Evolutionary conservation across 1,284 basidiomycete genomes (phyloP).

Genomic region (Trichosporon sp.): DNA sequence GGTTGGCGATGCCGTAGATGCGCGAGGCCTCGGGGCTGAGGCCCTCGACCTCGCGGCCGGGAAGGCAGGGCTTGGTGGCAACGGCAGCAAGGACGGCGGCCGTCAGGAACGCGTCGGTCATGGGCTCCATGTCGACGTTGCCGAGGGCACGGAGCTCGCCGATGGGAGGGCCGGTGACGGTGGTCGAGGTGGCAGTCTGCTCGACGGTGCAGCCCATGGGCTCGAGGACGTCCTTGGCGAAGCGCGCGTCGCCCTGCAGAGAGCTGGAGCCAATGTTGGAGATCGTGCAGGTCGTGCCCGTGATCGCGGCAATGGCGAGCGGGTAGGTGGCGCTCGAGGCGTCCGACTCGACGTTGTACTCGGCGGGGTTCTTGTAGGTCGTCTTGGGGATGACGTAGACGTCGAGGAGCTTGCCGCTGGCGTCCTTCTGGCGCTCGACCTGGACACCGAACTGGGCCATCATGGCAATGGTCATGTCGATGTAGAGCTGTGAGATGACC

Average conservation of each 20-base stretch:
- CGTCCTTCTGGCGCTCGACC: conserved; percentile 67
- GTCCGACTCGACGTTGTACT: conserved; percentile 91
- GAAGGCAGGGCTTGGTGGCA: conserved; percentile 57
- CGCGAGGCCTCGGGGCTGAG: conserved; percentile 58
- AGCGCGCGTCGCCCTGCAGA: conserved; percentile 92
- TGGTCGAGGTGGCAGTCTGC: conserved; percentile 84
- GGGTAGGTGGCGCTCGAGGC: conserved; percentile 96
- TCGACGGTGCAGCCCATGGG: conserved; percentile 91
- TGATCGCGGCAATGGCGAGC: conserved; percentile 92
- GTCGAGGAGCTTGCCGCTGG: conserved; percentile 64
- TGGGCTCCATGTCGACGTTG: conserved; percentile 95
- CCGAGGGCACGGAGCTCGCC: conserved; percentile 79
- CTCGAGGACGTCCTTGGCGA: conserved; percentile 87
- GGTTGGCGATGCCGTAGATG: conserved; percentile 95
- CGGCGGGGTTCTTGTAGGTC: conserved; percentile 69
- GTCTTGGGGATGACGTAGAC: conserved; percentile 84
- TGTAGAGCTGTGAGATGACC: conserved; percentile 98
- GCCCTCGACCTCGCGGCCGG: conserved; percentile 41
- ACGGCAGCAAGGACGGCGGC: conserved; percentile 88
- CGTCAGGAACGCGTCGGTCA: conserved; percentile 99
- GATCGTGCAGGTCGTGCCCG: conserved; percentile 89
- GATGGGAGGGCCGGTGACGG: conserved; percentile 81
- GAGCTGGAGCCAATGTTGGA: conserved; percentile 84
- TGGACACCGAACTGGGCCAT: conserved; percentile 90
- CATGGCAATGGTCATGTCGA: conserved; percentile 99